Conservation (phyloP, 2,329 filamentous ascomycete genomes). For the Pseudogymnoascus sp. region DNA sequence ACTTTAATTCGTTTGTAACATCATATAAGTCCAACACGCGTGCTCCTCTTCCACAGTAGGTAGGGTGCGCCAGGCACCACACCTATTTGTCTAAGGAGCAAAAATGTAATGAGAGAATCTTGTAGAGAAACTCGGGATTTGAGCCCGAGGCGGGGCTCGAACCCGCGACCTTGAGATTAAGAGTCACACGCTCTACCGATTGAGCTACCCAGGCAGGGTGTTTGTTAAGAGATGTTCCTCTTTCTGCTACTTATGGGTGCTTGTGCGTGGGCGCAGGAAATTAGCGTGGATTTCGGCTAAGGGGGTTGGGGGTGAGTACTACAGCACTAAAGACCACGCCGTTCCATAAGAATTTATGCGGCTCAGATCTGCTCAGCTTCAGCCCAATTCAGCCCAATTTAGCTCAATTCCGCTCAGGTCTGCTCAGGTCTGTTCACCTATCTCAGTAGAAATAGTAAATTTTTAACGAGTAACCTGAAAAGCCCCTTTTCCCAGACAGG, state of each 20-base stretch:
- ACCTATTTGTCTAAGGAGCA: background rate
- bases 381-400: too few species aligned
- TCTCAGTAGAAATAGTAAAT: too few species aligned
- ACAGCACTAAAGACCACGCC: background rate
- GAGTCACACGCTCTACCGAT: slow-evolving; percentile 69
- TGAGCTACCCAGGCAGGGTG: slow-evolving; percentile 41
- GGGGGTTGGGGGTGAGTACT: background rate
- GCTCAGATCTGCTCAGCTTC: too few species aligned
- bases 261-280: background rate
- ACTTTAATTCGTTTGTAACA: slow-evolving; percentile 67
- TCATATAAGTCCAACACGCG: slow-evolving; percentile 1
- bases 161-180: slow-evolving; percentile 6
- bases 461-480: too few species aligned
- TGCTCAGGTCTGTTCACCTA: too few species aligned
- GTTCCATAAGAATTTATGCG: too few species aligned
- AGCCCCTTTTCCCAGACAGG: too few species aligned
- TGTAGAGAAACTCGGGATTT: slow-evolving; percentile 6
- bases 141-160: slow-evolving; percentile 6
- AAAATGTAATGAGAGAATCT: slow-evolving; percentile 3
- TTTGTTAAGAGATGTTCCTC: background rate
- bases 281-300: background rate
- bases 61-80: too few species aligned
- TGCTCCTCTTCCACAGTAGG: background rate
- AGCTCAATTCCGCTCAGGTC: too few species aligned
- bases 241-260: background rate